Percentiles rank a stretch among this genome's conserved stretches.
phyloP scores from a whole-genome alignment of 2,329 filamentous ascomycete species.

The Phialocephala subalpina region DNA sequence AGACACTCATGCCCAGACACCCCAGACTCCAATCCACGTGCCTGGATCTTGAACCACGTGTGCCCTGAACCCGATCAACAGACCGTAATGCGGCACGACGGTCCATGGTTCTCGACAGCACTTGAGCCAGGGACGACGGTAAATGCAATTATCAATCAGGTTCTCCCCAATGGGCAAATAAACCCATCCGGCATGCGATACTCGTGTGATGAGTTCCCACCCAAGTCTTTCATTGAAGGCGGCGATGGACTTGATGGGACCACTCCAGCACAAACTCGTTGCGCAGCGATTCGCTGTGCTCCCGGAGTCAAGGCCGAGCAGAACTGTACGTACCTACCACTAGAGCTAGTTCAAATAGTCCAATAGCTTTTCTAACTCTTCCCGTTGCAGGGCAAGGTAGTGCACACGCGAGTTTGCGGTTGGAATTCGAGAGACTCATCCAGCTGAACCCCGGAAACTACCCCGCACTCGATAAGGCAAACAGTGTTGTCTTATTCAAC shows the following conservation, averaged over 20 bases:
- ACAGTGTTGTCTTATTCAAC: no score
- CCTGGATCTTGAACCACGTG: neutral
- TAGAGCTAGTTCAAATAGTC: no score
- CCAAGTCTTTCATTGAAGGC: slow-evolving; percentile 41
- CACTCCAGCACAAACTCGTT: slow-evolving; percentile 16
- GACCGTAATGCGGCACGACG: neutral
- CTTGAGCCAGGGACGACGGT: slow-evolving; percentile 27
- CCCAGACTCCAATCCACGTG: no score
- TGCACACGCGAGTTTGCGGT: no score
- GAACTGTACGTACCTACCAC: slow-evolving; percentile 12
- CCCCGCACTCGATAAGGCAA: no score
- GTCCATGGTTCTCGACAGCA: slow-evolving; percentile 23
- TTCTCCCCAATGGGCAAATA: neutral
- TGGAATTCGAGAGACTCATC: no score
- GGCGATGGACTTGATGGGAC: slow-evolving; percentile 14
- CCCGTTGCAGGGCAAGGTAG: no score
- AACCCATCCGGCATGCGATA: slow-evolving; percentile 33
- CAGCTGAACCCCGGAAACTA: no score
- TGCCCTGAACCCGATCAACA: slow-evolving; percentile 24
- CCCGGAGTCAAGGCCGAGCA: slow-evolving; percentile 32
- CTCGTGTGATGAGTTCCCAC: slow-evolving; percentile 45
- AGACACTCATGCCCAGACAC: no score
- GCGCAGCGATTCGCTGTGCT: slow-evolving; percentile 30
- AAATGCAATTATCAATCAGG: slow-evolving; percentile 3
- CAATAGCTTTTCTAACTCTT: neutral